Evolutionary conservation across 2,329 filamentous ascomycete species (phyloP).

Genomic region (Aspergillus novofumigatus): DNA sequence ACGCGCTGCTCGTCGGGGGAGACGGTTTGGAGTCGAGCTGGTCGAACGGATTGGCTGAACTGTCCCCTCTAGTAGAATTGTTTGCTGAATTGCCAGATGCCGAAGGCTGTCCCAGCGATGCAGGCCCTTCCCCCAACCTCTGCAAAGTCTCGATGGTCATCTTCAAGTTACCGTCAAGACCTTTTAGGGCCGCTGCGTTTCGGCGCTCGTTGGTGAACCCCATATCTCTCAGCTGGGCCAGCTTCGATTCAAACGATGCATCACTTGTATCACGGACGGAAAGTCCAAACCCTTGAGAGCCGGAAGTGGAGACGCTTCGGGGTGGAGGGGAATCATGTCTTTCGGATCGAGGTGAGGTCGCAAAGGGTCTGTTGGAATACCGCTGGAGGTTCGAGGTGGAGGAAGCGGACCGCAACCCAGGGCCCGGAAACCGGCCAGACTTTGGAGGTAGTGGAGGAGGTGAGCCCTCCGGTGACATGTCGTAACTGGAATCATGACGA

Average conservation of each 20-base stretch:
- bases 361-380: slow-evolving; percentile 54
- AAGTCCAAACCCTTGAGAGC: slow-evolving; percentile 58
- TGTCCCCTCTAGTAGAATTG: slow-evolving; percentile 17
- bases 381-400: slow-evolving; percentile 62
- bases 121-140: slow-evolving; percentile 69
- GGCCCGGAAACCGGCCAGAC: slow-evolving; percentile 57
- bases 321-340: slow-evolving; percentile 23
- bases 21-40: slow-evolving; percentile 40
- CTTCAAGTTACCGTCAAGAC: slow-evolving; percentile 79
- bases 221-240: slow-evolving; percentile 78
- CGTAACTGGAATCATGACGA: slow-evolving; percentile 55
- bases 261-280: slow-evolving; percentile 52
- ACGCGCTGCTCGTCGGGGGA: slow-evolving; percentile 37
- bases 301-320: slow-evolving; percentile 19
- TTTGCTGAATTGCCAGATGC: slow-evolving; percentile 25
- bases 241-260: slow-evolving; percentile 63
- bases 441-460: slow-evolving; percentile 58
- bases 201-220: slow-evolving; percentile 81
- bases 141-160: slow-evolving; percentile 80
- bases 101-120: slow-evolving; percentile 55
- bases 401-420: slow-evolving; percentile 64
- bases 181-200: slow-evolving; percentile 76
- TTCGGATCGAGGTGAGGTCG: slow-evolving; percentile 23
- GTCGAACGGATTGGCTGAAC: slow-evolving; percentile 66
- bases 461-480: slow-evolving; percentile 50